A percentile compares a stretch with the other conserved stretches of the same genome.
phyloP scores from a whole-genome alignment of 163 green algal genomes.

The Prototheca cutis region DNA sequence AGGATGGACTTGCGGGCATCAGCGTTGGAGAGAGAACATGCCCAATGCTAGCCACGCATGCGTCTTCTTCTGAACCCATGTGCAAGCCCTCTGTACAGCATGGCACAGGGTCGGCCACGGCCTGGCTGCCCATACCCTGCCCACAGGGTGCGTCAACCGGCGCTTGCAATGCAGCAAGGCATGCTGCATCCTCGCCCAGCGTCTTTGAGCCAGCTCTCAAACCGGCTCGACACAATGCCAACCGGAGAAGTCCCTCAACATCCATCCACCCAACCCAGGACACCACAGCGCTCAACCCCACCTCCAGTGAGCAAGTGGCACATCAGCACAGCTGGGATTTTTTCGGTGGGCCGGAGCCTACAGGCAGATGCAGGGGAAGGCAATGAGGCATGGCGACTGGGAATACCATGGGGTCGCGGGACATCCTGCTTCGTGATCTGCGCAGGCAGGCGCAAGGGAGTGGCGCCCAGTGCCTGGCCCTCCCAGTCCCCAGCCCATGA shows the following conservation, averaged over 20 bases:
- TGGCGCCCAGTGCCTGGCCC: background rate
- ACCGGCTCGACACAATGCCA: no score
- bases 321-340: slow-evolving; percentile 4
- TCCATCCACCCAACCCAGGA: background rate
- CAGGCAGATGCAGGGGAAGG: background rate
- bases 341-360: background rate
- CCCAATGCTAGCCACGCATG: no score
- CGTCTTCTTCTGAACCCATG: no score
- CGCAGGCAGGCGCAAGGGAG: background rate
- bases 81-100: no score
- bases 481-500: background rate
- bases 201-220: no score
- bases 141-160: no score
- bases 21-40: no score
- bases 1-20: no score
- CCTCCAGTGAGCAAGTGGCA: slow-evolving; percentile 19
- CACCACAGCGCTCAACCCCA: slow-evolving; percentile 2
- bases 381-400: background rate
- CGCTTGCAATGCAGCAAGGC: no score
- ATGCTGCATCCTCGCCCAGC: no score
- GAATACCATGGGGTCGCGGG: background rate
- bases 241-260: background rate
- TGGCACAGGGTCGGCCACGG: no score
- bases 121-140: no score
- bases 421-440: background rate